Conservation (phyloP, 2,329 filamentous ascomycete species). For the Penicillium crustosum region DNA sequence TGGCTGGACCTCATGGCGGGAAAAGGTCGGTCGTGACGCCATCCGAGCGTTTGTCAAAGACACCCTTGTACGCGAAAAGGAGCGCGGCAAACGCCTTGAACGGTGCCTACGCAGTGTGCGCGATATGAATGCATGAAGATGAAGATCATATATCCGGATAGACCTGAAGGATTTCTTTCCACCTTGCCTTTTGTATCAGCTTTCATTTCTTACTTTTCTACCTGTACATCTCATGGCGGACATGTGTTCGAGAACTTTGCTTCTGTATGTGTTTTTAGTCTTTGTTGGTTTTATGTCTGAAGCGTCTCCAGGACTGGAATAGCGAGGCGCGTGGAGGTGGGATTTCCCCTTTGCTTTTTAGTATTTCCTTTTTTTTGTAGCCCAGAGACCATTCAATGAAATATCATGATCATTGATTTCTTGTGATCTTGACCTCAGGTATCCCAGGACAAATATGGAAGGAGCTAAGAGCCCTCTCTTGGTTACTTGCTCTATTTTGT, state of each 20-base stretch:
- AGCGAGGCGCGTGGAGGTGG: conserved; percentile 5
- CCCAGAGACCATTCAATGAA: neutral
- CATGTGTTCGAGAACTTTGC: conserved; percentile 18
- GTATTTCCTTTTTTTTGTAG: neutral
- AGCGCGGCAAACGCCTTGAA: conserved; percentile 75
- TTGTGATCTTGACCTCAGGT: neutral
- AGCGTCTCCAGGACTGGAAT: conserved; percentile 2
- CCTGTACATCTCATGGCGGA: conserved; percentile 23
- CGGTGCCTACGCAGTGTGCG: conserved; percentile 69
- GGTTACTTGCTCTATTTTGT: neutral
- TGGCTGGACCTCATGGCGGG: conserved; percentile 89
- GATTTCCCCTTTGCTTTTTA: neutral
- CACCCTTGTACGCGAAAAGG: conserved; percentile 77
- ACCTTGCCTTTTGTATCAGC: neutral
- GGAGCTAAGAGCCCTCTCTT: neutral
- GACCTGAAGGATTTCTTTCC: conserved; percentile 3
- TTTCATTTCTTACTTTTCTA: neutral
- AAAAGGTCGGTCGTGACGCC: conserved; percentile 70
- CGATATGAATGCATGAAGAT: conserved; percentile 26
- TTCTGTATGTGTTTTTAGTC: conserved; percentile 4
- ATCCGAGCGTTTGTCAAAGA: conserved; percentile 73
- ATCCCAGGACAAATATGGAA: neutral
- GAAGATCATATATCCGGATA: conserved; percentile 8
- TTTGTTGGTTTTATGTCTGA: conserved; percentile 4
- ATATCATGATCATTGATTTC: neutral